phyloP scores from a whole-genome alignment of 768 basidiomycete species.

The Macrolepiota albuminosa region DNA sequence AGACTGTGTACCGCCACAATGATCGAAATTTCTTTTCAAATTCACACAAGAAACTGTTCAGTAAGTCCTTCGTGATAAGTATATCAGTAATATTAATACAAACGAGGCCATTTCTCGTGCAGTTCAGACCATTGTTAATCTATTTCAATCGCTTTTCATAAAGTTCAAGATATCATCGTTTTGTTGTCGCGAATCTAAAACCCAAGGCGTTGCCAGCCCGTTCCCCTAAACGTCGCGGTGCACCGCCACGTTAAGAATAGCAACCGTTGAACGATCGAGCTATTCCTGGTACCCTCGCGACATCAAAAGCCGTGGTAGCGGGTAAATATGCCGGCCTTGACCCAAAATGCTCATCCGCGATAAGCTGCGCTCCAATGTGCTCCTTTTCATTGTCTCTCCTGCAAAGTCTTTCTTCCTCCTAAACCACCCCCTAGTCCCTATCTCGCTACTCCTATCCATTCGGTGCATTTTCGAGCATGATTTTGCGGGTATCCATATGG shows the following conservation, averaged over 20 bases:
- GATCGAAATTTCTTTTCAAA: too few relatives aligned
- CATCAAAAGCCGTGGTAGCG: background rate
- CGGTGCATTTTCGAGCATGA: background rate
- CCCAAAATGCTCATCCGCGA: background rate
- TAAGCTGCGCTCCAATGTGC: background rate
- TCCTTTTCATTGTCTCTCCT: slow-evolving; percentile 4
- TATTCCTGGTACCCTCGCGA: background rate
- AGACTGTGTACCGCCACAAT: background rate
- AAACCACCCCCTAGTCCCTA: slow-evolving; percentile 4
- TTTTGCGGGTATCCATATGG: slow-evolving; percentile 23
- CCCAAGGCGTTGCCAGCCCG: background rate
- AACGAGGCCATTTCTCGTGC: background rate
- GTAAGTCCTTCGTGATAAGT: background rate
- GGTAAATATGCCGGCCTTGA: background rate
- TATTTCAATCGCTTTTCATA: background rate
- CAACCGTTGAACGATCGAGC: background rate
- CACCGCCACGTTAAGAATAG: background rate
- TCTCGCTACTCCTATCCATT: background rate
- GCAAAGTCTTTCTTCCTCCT: background rate
- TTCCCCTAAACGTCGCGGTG: background rate
- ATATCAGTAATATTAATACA: background rate
- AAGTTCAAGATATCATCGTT: background rate
- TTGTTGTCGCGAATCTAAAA: background rate
- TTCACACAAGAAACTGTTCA: background rate
- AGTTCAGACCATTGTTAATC: background rate